Evolutionary conservation across 2,329 filamentous ascomycete genomes (phyloP).

Genomic region (Phaeomoniella chlamydospora): DNA sequence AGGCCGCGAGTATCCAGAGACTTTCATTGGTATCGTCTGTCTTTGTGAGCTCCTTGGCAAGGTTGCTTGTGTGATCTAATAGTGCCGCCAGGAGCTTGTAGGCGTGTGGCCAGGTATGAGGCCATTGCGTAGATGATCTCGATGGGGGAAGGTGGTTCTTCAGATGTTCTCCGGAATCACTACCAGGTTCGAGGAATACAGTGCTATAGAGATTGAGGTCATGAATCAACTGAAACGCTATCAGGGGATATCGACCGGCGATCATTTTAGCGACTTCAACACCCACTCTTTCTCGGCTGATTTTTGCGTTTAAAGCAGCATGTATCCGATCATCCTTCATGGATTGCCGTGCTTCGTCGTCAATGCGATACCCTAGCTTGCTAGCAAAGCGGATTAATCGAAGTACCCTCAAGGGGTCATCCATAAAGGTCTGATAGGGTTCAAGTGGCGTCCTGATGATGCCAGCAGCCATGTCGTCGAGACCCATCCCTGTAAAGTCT

Average conservation of each 20-base stretch:
- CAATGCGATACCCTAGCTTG: constrained; percentile 65
- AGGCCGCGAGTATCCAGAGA: constrained; percentile 13
- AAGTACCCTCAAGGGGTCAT: constrained; percentile 79
- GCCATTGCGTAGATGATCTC: background rate
- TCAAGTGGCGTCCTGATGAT: constrained; percentile 76
- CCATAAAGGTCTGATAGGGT: constrained; percentile 82
- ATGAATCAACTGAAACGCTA: constrained; percentile 9
- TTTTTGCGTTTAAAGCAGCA: constrained; percentile 67
- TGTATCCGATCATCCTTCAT: constrained; percentile 76
- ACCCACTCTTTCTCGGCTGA: constrained; percentile 79
- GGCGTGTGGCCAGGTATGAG: background rate
- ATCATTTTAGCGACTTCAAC: constrained; percentile 87
- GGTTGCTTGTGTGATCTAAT: background rate
- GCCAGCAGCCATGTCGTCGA: constrained; percentile 56
- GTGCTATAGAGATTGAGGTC: constrained; percentile 9
- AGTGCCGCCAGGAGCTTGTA: background rate
- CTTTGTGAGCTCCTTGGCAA: background rate
- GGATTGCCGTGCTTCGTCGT: constrained; percentile 48
- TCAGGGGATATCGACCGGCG: constrained; percentile 36
- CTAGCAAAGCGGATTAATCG: constrained; percentile 84
- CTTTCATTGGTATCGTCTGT: constrained; percentile 6
- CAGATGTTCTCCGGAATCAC: background rate
- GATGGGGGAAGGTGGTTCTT: background rate
- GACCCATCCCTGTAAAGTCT: constrained; percentile 64
- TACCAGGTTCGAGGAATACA: constrained; percentile 10